Conservation (phyloP, 1,284 basidiomycete genomes). For the Moesziomyces parantarcticus region DNA sequence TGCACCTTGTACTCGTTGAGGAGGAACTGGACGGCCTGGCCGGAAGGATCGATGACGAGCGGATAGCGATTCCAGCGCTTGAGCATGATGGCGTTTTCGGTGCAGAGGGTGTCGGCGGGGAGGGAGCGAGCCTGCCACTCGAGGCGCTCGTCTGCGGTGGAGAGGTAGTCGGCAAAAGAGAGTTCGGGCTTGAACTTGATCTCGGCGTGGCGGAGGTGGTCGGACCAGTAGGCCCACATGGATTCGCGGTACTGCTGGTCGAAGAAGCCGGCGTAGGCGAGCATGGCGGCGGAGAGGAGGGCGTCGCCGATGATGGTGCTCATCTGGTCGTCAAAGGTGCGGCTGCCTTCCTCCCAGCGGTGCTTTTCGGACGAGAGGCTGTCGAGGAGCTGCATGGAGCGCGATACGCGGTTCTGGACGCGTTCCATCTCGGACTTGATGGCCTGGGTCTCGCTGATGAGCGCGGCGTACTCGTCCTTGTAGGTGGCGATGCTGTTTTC, state of each 20-base stretch:
- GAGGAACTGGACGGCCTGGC: constrained; percentile 95
- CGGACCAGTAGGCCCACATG: constrained; percentile 96
- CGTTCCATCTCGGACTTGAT: constrained; percentile 99
- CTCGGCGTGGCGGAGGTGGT: constrained; percentile 86
- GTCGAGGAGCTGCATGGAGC: constrained; percentile 93
- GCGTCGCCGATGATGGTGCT: constrained; percentile 98
- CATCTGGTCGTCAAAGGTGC: constrained; percentile 97
- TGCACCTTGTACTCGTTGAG: constrained; percentile 94
- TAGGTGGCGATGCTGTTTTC: constrained; percentile 92
- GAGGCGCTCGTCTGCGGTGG: constrained; percentile 94
- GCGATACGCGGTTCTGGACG: constrained; percentile 94
- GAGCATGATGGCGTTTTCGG: constrained; percentile 96
- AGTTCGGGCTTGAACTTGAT: constrained; percentile 93
- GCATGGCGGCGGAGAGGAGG: constrained; percentile 92
- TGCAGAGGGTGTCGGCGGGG: constrained; percentile 93
- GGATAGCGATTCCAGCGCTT: constrained; percentile 98
- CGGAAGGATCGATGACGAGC: constrained; percentile 96
- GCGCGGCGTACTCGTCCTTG: constrained; percentile 96
- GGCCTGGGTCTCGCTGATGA: constrained; percentile 96
- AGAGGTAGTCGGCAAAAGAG: constrained; percentile 93
- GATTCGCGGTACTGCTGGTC: constrained; percentile 97
- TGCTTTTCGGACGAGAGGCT: constrained; percentile 93
- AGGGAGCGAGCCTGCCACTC: constrained; percentile 95
- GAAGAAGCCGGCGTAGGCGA: constrained; percentile 98
- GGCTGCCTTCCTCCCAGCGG: constrained; percentile 94